Conservation (phyloP, 176 grass and related monocot species). For the Eremochloa ophiuroides region DNA sequence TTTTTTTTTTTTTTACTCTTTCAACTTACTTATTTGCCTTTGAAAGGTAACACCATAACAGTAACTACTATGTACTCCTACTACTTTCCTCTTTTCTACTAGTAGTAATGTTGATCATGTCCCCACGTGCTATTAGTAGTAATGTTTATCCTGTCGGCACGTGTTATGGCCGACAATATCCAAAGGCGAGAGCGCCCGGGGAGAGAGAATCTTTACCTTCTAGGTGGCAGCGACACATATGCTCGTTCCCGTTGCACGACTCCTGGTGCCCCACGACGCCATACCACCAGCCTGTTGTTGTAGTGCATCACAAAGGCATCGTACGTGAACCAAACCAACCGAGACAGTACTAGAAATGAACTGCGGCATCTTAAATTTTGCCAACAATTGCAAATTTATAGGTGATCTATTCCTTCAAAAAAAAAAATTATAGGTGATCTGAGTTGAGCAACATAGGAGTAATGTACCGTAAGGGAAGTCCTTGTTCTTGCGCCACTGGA, state of each 20-base stretch:
- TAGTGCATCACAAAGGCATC: conserved; percentile 10
- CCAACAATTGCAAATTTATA: not conserved
- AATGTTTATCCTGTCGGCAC: not conserved
- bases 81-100: not conserved
- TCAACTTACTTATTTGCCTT: no score
- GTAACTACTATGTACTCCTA: not conserved
- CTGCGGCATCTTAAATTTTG: not conserved
- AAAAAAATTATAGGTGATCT: not conserved
- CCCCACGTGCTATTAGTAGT: not conserved
- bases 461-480: conserved; percentile 82
- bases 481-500: conserved; percentile 93
- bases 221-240: conserved; percentile 68
- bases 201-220: conserved; percentile 45
- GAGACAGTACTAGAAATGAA: not conserved
- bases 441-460: not conserved
- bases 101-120: not conserved
- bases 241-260: conserved; percentile 52
- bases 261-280: conserved; percentile 77
- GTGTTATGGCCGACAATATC: conserved; percentile 12
- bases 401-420: no score
- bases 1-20: not conserved
- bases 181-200: not conserved
- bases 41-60: no score
- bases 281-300: conserved; percentile 95
- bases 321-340: not conserved